Evolutionary conservation across 2,329 filamentous ascomycete genomes (phyloP), one percentile per base, ranked within the genome.

Genomic region (Exophiala oligosperma): DNA sequence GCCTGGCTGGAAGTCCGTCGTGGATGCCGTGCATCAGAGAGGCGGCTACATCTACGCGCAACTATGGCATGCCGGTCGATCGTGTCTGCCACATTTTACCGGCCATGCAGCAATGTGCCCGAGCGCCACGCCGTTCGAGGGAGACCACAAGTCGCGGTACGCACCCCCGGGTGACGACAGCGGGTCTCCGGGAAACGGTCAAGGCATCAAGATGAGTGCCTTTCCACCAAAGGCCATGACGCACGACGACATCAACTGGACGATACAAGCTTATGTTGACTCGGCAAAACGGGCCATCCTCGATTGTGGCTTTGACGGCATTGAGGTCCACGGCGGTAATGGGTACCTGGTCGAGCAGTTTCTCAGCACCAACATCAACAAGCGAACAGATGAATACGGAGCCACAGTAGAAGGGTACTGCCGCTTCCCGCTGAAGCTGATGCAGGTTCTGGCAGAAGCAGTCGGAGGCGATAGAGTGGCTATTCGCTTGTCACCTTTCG

Each of bases 341-440:
- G 57, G 80, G 77, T 3, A 82, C 57, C 69, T 83, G 11, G 69
- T 80, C 6, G 79, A 82, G 53, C 79, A 82, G 60, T 83, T 82
- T 62, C 68, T 71, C 2, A 77, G 81, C 60, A 74, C 56, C 28
- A 73, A 68, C 2, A 70, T 69, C 37, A 84, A 83, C 65, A 71
- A 70, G 54, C 73, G 81, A 3, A 78, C 73, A 0, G 80, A 84
- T 61, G 62, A 66, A 8, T 83, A 77, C 68, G 81, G 81, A 2
- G 80, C 80, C 1, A 77, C 71, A 17, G 69, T 81, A 2, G 76
- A 81, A 66, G 78, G 79, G 23, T 72, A 80, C 12, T 77, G 77
- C 51, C 77, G 77, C 4, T 85, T 88, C 59, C 76, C 74, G 1
- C 56, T 85, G 0, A 81, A 84, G 60, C 73, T 84, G 0, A 78